These are phyloP conservation scores for Skeletonema potamos DNA, from an alignment of 108 stramenopile genomes.

Conservation along the genomic window DNA sequence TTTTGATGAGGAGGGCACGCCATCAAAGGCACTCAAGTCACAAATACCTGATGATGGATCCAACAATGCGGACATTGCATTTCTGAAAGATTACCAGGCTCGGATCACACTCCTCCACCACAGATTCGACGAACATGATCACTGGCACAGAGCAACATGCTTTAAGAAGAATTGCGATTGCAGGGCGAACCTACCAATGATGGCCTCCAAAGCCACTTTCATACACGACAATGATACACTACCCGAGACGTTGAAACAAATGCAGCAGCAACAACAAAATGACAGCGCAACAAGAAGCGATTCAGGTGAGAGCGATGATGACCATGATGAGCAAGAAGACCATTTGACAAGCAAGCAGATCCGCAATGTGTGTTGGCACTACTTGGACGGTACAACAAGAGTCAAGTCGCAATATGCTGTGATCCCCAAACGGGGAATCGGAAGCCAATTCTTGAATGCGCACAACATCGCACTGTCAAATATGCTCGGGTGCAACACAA, in stretches of 20 bases:
- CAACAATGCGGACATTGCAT: no score
- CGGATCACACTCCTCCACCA: not conserved
- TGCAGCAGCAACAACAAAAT: no score
- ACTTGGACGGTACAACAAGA: not conserved
- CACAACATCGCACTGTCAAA: not conserved
- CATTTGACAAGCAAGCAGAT: not conserved
- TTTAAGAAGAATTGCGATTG: not conserved
- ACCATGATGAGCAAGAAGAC: not conserved
- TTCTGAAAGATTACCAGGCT: no score
- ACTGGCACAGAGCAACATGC: not conserved
- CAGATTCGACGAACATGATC: not conserved
- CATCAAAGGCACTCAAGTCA: not conserved
- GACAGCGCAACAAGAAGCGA: no score
- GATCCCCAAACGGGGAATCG: not conserved
- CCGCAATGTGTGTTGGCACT: not conserved
- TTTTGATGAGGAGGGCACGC: not conserved
- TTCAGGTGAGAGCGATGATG: not conserved
- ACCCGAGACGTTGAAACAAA: no score
- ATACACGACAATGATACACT: not conserved
- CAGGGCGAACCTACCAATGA: not conserved
- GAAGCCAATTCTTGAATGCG: not conserved
- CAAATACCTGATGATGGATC: no score
- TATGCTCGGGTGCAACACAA: not conserved
- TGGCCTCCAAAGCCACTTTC: not conserved
- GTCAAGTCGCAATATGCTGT: not conserved